Conservation (phyloP, 2,329 filamentous ascomycete species). For the Achaetomium macrosporum region DNA sequence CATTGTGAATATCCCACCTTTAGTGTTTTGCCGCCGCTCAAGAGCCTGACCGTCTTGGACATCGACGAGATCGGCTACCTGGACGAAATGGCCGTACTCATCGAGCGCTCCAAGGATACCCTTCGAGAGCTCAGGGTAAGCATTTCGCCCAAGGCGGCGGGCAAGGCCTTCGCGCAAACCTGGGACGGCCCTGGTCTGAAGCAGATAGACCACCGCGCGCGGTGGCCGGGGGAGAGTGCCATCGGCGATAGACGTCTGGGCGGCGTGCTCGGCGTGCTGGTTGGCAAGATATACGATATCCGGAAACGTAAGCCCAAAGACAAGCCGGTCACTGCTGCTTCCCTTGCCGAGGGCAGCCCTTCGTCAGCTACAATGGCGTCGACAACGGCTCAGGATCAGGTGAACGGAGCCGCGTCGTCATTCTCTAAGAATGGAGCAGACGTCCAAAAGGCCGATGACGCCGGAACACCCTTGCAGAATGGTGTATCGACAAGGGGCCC, state of each 20-base stretch:
- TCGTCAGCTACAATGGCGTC: neutral
- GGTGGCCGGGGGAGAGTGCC: constrained; percentile 49
- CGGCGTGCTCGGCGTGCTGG: constrained; percentile 62
- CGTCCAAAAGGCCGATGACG: neutral
- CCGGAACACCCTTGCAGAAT: neutral
- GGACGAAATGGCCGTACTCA: constrained; percentile 73
- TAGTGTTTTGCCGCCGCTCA: constrained; percentile 68
- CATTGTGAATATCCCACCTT: constrained; percentile 74
- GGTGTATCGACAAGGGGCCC: constrained; percentile 6
- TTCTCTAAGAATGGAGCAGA: neutral
- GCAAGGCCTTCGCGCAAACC: constrained; percentile 50
- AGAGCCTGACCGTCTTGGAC: constrained; percentile 70
- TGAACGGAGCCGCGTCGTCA: neutral
- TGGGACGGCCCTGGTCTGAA: constrained; percentile 59
- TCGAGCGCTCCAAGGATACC: constrained; percentile 61
- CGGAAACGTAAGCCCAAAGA: constrained; percentile 24
- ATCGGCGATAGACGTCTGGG: constrained; percentile 60
- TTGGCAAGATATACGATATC: constrained; percentile 62
- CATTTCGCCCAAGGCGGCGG: constrained; percentile 48
- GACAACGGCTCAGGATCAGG: constrained; percentile 11
- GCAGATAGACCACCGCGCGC: constrained; percentile 56
- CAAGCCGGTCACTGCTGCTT: neutral
- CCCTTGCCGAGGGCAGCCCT: neutral
- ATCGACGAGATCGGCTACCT: constrained; percentile 79
- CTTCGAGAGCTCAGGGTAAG: constrained; percentile 69